Conservation (phyloP, 176 grass and related monocot species). For the Elymus sibiricus region DNA sequence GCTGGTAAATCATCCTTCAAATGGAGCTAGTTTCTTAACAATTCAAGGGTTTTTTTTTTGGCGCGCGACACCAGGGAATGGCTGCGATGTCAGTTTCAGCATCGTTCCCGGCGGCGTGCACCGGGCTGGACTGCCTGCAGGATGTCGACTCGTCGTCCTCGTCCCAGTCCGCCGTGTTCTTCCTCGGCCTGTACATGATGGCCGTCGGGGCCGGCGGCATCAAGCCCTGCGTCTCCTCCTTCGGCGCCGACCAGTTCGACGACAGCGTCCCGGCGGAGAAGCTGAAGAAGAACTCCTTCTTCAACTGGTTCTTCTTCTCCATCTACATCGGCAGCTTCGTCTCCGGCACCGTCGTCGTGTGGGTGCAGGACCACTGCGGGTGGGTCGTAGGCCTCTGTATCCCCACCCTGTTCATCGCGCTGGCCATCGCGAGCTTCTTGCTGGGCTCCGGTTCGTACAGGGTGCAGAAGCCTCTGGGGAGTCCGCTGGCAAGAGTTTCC, state of each 20-base stretch:
- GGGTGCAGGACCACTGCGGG: conserved; percentile 76
- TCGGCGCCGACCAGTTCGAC: conserved; percentile 84
- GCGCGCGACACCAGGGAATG: conserved; percentile 60
- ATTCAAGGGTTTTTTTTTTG: conserved; percentile 15
- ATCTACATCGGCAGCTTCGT: conserved; percentile 76
- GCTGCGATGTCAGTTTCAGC: conserved; percentile 70
- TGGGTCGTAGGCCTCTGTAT: conserved; percentile 75
- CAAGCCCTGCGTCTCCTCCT: conserved; percentile 74
- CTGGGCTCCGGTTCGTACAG: conserved; percentile 54
- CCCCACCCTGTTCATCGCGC: conserved; percentile 62
- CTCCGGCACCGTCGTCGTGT: conserved; percentile 64
- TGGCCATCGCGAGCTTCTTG: conserved; percentile 71
- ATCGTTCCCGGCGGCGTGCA: conserved; percentile 31
- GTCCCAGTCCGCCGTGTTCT: conserved; percentile 43
- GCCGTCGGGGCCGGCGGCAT: conserved; percentile 68
- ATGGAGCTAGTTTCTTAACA: background rate
- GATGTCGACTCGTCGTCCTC: background rate
- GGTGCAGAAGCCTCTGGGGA: conserved; percentile 64
- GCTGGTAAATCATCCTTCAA: background rate
- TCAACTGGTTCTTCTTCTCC: conserved; percentile 89
- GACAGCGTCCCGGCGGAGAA: conserved; percentile 40
- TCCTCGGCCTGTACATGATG: conserved; percentile 69
- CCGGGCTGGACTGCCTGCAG: conserved; percentile 20
- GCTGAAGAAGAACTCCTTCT: conserved; percentile 58
- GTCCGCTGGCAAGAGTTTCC: conserved; percentile 53